Evolutionary conservation across 805 yeast species (phyloP), one percentile per base, ranked within the genome.

Genomic region (Candida rishiriensis): DNA sequence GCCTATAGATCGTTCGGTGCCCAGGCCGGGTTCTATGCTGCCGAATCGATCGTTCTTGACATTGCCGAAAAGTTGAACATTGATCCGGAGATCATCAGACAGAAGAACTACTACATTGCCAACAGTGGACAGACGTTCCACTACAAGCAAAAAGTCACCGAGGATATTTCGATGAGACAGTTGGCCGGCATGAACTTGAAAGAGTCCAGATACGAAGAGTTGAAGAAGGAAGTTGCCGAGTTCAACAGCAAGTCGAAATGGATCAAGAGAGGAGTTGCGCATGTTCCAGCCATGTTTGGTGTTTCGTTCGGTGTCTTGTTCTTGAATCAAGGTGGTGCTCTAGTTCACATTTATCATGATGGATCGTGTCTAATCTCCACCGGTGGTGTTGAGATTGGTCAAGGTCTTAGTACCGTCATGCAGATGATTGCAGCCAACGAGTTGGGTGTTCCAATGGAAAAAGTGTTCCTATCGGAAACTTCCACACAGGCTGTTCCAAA

Each of bases 381-480:
- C 38, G 78, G 77, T 39, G 78, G 78, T 43, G 72, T 72, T 11
- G 78, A 72, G 44, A 72, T 72, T 63, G 78, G 78, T 14, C 78
- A 72, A 53, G 78, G 78, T 15, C 52, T 72, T 34, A 65, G 69
- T 41, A 73, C 77, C 10, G 72, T 73, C 50, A 72, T 73, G 77
- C 63, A 66, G 9, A 72, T 71, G 75, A 57, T 73, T 33, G 70
- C 71, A 15, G 76, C 78, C 1, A 58, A 66, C 38, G 74, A 68
- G 42, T 61, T 73, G 26, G 59, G 60, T 3, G 71, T 71, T 15
- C 68, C 73, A 2, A 51, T 70, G 32, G 72, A 69, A 3, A 56
- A 66, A 32, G 66, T 70, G 2, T 72, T 69, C 46, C 63, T 72
- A 29, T 64, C 72, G 36, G 78, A 73, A 49, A 72, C 76, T 3